phyloP scores from a whole-genome alignment of 768 basidiomycete species.

The Hygrophoropsis aurantiaca region DNA sequence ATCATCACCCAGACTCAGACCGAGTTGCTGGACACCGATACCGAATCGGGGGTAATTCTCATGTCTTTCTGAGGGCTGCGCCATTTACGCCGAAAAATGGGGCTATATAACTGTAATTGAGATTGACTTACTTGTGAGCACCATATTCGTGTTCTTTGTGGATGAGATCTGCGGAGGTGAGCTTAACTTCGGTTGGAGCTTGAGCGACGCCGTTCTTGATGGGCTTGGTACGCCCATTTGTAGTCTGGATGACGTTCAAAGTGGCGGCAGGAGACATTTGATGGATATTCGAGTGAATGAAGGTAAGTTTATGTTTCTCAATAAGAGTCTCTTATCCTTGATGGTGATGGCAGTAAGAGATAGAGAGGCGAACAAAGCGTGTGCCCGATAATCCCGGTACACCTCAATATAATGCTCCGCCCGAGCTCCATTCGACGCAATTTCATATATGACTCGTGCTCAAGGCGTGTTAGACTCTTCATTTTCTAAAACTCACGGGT shows the following conservation, averaged over 20 bases:
- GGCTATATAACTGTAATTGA: slow-evolving; percentile 4
- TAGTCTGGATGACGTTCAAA: slow-evolving; percentile 13
- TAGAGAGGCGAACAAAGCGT: neutral
- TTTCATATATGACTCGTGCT: too few relatives aligned
- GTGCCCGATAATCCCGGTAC: neutral
- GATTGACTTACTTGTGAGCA: slow-evolving; percentile 80
- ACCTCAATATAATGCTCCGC: neutral
- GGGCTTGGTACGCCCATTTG: slow-evolving; percentile 10
- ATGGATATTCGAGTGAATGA: neutral
- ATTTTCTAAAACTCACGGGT: too few relatives aligned
- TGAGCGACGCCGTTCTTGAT: slow-evolving; percentile 7
- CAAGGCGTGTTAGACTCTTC: too few relatives aligned
- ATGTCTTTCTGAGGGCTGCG: neutral
- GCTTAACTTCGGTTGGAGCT: slow-evolving; percentile 14
- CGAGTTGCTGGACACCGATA: slow-evolving; percentile 14
- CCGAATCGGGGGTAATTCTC: slow-evolving; percentile 20
- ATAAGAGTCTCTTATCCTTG: neutral
- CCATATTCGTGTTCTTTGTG: slow-evolving; percentile 77
- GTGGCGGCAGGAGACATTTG: slow-evolving; percentile 26
- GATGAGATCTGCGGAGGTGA: slow-evolving; percentile 72
- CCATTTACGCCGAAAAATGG: slow-evolving; percentile 8
- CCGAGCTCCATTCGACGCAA: neutral
- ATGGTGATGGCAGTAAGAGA: neutral
- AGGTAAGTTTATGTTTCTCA: neutral
- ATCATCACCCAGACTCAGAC: slow-evolving; percentile 10